Evolutionary conservation across 225 moss, liverwort and hornwort species (phyloP).

Genomic region (Lunularia cruciata): DNA sequence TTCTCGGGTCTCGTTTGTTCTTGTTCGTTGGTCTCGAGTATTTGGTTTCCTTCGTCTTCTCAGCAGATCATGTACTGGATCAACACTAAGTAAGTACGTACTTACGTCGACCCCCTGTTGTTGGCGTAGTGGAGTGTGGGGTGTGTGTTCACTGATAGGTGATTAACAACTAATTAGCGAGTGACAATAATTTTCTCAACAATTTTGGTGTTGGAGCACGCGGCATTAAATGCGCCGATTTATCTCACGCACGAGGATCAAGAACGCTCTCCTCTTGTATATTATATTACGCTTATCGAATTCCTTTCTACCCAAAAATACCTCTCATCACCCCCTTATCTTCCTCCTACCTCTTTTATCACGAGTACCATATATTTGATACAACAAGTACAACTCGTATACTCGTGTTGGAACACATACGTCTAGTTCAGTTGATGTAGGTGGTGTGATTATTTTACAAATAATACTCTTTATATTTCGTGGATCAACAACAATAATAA

Average conservation of each 20-base stretch:
- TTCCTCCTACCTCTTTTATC: background rate
- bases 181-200: conserved; percentile 16
- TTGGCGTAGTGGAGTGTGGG: background rate
- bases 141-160: background rate
- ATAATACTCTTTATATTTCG: background rate
- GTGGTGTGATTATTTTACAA: conserved; percentile 2
- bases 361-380: background rate
- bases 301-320: background rate
- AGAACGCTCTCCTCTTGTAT: background rate
- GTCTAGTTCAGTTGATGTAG: background rate
- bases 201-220: conserved; percentile 17
- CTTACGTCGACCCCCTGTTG: too few species aligned
- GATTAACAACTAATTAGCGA: background rate
- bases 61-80: background rate
- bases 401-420: conserved; percentile 1
- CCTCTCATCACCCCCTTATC: too few species aligned
- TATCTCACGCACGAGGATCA: conserved; percentile 19
- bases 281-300: background rate
- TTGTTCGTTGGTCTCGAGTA: background rate
- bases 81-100: background rate
- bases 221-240: conserved; percentile 17
- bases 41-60: too few species aligned
- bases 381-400: conserved; percentile 10
- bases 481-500: too few species aligned
- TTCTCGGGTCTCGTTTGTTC: background rate